Evolutionary conservation across 208 protist species (phyloP), one percentile per base, ranked within the genome.

Genomic region (Acanthamoeba healyi): DNA sequence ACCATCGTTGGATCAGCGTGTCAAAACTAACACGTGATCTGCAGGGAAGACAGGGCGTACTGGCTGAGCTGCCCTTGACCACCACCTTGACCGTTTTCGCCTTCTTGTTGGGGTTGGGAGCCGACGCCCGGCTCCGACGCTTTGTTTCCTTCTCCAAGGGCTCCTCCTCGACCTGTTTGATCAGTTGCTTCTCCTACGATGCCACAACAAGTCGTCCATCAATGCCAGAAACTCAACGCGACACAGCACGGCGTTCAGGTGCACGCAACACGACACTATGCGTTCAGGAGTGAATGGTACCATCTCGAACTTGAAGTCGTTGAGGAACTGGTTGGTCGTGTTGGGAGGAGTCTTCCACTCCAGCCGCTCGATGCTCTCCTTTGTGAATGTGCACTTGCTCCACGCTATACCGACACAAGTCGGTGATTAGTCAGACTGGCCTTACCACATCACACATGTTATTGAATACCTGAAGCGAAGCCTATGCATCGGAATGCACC

Each of bases 21-120:
- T n/a, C n/a, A n/a, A n/a, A n/a, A n/a, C n/a, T n/a, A 7, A 9
- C 44, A 49, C 12, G 44, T 49, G 44, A 51, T 7, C 0, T 19
- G 2, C 46, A 51, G 19, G 56, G 24, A 36, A 22, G 61, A 38
- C 6, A 29, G 29, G 29, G 10, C 61, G 61, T 36, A 70, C 61
- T 70, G 17, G 49, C 58, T 5, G 89, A 87, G 32, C 91, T 95
- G 54, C 94, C 94, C 61, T 95, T 95, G 51, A 94, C 94, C 79
- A 81, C 94, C 19, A 94, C 51, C 77, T 94, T 94, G 15, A 70
- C 61, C 12, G 61, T 70, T 29, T 70, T 70, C n/a, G 61, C 61
- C 29, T 70, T 70, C 61, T 70, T 54, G 10, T 54, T 70, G n/a
- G 61, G 61, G 61, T 49, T 94, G 58, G 14, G 15, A 19, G 29